These are phyloP conservation scores for Phytopythium aichiense DNA, from an alignment of 352 stramenopile species.

Conservation along the genomic window DNA sequence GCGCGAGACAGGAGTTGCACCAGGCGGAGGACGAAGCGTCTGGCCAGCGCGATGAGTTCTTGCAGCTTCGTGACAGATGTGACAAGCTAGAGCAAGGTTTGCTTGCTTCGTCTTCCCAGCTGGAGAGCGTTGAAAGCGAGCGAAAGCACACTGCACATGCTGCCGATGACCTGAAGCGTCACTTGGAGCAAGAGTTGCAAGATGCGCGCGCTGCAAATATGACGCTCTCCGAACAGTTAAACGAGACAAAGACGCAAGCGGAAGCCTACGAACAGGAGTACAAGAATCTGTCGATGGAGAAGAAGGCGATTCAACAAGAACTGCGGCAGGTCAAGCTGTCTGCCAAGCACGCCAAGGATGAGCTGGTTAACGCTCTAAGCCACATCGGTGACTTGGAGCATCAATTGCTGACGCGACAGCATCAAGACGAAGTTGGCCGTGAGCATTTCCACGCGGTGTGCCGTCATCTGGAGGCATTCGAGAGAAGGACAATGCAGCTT, in stretches of 20 bases:
- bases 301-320: constrained; percentile 13
- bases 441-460: neutral
- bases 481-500: neutral
- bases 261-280: constrained; percentile 1
- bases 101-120: neutral
- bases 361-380: neutral
- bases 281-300: constrained; percentile 13
- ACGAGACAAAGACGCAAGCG: neutral
- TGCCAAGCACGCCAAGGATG: constrained; percentile 7
- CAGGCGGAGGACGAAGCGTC: neutral
- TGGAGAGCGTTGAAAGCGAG: neutral
- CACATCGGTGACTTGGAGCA: neutral
- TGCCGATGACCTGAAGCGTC: neutral
- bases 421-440: neutral
- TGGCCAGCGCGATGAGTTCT: neutral
- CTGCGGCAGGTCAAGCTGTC: constrained; percentile 11
- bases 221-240: neutral
- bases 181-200: neutral
- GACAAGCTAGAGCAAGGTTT: neutral
- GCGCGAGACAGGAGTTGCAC: too few relatives aligned
- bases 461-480: neutral
- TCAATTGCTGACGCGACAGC: neutral
- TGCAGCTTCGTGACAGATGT: neutral
- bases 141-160: neutral
- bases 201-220: neutral